Conservation (phyloP, 805 yeast species). For the Saccharomycopsis malanga region DNA sequence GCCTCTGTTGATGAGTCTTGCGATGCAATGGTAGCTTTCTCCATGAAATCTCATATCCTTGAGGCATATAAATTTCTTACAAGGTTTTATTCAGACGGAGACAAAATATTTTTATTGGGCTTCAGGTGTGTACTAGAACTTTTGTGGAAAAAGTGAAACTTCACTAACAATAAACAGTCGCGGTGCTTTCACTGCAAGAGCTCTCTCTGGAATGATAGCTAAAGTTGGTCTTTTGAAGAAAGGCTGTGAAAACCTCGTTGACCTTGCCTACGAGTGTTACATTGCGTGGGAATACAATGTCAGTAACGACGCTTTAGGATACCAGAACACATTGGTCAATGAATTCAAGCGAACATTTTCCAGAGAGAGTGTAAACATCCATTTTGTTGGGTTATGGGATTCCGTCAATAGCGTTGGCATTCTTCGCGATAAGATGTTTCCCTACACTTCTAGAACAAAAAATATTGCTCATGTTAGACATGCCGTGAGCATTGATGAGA, state of each 20-base stretch:
- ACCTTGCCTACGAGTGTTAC: slow-evolving; percentile 58
- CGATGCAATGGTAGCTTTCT: slow-evolving; percentile 46
- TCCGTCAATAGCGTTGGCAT: slow-evolving; percentile 63
- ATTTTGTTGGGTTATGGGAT: slow-evolving; percentile 64
- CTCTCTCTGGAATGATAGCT: slow-evolving; percentile 59
- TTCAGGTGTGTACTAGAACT: slow-evolving; percentile 31
- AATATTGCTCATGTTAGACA: slow-evolving; percentile 56
- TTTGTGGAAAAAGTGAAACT: too few relatives aligned
- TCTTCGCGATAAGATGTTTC: slow-evolving; percentile 49
- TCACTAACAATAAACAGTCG: too few relatives aligned
- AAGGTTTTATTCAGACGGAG: slow-evolving; percentile 42
- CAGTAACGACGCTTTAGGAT: background rate
- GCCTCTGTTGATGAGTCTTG: slow-evolving; percentile 23
- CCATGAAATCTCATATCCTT: slow-evolving; percentile 49
- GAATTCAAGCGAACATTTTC: slow-evolving; percentile 53
- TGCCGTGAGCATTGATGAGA: slow-evolving; percentile 61
- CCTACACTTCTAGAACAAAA: slow-evolving; percentile 44
- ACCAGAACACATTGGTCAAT: slow-evolving; percentile 37
- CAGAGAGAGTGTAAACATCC: slow-evolving; percentile 36
- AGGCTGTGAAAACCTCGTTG: slow-evolving; percentile 50
- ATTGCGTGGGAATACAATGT: slow-evolving; percentile 42
- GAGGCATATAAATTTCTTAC: slow-evolving; percentile 50
- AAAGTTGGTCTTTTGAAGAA: slow-evolving; percentile 50
- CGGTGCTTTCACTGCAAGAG: slow-evolving; percentile 62
- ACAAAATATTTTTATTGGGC: slow-evolving; percentile 50